Evolutionary conservation across 164 flowering plant genomes (phyloP).

Genomic region (Dillenia turbinata): DNA sequence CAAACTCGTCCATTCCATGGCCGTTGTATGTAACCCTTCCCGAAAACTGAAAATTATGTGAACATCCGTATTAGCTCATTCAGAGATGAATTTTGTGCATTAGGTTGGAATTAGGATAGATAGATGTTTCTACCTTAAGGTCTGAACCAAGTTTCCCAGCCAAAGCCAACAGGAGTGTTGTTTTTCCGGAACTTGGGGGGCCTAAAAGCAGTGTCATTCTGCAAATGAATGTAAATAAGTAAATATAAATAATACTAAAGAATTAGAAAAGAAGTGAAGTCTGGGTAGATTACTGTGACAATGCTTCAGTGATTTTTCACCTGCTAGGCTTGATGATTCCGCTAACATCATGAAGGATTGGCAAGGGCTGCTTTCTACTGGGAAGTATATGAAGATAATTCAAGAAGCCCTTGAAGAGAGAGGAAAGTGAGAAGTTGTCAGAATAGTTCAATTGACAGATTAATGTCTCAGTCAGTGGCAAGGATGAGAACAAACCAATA

Average conservation of each 20-base stretch:
- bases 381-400: constrained; percentile 47
- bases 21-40: constrained; percentile 51
- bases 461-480: too few species aligned
- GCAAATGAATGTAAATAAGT: background rate
- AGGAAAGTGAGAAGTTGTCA: background rate
- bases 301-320: background rate
- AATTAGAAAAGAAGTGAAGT: background rate
- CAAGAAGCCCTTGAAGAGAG: constrained; percentile 35
- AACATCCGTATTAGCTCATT: background rate
- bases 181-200: constrained; percentile 52
- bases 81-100: too few species aligned
- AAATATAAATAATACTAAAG: background rate
- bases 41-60: constrained; percentile 16
- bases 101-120: too few species aligned
- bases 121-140: constrained; percentile 26
- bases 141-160: constrained; percentile 43
- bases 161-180: constrained; percentile 37
- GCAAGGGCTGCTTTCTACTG: constrained; percentile 38
- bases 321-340: constrained; percentile 52
- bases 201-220: constrained; percentile 54
- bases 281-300: background rate
- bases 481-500: background rate
- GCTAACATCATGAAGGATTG: constrained; percentile 55
- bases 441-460: background rate
- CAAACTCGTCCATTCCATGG: constrained; percentile 42